Percentiles rank a stretch among this genome's conserved stretches.
Conservation (phyloP, 495 filamentous ascomycete species). For the Hypoxylon lenormandii region DNA sequence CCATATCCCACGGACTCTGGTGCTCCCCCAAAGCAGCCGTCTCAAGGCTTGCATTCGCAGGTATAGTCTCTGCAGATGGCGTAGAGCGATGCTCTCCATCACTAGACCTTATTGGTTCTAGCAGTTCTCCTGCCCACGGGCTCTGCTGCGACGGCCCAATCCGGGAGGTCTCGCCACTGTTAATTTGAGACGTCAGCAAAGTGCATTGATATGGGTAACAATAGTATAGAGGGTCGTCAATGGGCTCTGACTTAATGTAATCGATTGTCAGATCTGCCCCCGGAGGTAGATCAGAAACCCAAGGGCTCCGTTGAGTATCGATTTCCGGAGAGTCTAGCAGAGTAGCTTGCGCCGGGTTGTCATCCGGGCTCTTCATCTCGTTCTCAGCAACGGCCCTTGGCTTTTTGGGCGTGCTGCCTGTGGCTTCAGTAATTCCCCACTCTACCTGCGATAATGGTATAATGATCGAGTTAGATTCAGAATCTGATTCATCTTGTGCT, state of each 20-base stretch:
- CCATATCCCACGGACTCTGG: constrained; percentile 22
- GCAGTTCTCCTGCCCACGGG: constrained; percentile 37
- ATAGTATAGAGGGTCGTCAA: constrained; percentile 2
- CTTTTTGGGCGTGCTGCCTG: background rate
- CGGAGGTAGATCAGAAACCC: constrained; percentile 11
- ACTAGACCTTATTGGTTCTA: constrained; percentile 1
- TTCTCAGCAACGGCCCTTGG: background rate
- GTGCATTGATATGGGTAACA: background rate
- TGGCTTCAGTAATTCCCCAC: constrained; percentile 8
- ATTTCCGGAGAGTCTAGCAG: constrained; percentile 7
- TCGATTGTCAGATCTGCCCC: constrained; percentile 12
- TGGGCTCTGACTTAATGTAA: constrained; percentile 27
- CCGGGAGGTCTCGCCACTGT: constrained; percentile 1
- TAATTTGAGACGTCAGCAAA: constrained; percentile 7
- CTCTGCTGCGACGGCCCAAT: constrained; percentile 47
- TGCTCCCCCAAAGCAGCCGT: background rate
- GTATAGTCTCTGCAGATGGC: background rate
- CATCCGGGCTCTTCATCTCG: background rate
- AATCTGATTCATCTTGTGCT: constrained; percentile 14
- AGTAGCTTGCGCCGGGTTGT: background rate
- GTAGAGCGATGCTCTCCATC: background rate
- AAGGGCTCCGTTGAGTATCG: constrained; percentile 10
- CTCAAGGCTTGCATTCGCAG: background rate
- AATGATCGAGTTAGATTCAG: constrained; percentile 11
- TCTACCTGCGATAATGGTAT: constrained; percentile 24